Base-by-base conservation (phyloP, 495 filamentous ascomycete species). In the Ramalina intermedia region DNA sequence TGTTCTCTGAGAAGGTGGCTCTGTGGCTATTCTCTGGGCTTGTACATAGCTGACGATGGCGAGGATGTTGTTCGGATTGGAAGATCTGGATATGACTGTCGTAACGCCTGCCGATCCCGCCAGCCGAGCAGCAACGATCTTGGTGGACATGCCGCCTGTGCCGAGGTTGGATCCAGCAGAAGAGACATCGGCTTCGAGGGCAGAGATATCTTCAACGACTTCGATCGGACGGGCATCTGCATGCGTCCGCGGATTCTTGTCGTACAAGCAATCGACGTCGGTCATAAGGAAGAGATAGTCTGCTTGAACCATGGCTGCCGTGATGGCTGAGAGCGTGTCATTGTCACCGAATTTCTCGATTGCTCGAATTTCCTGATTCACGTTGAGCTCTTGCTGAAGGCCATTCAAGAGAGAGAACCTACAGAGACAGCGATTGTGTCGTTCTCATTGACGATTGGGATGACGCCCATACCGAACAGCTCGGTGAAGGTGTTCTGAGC, bases 211-310 rank as follows among this genome's bases (percentile, higher is more conserved):
- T 42, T 91, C 83, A 6, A 98, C 87, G 1, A 94, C 83, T 55
- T 94, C 85, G 54, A 98, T 95, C 1, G 91, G 78, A 58, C 83
- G 70, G 16, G 91, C 91, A 53, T 94, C 82, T 1, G 85, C 79
- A 54, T 94, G 67, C 8, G 75, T 83, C 16, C 91, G 74, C 0
- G 91, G 91, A 54, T 98, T 98, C 55, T 90, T 87, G 59, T 93
- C 87, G 63, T 96, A 98, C 14, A 98, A 71, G 58, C 88, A 96
- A 61, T 98, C 91, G 38, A 98, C 91, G 60, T 98, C 91, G 9
- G 91, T 98, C 91, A 98, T 98, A 39, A 98, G 71, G 65, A 98
- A 98, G 13, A 98, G 76, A 55, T 94, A 90, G 62, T 98, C 87
- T 40, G 91, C 91, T 60, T 94, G 87, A 53, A 96, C 84, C 86